Evolutionary conservation across 495 filamentous ascomycete species (phyloP).

Genomic region (Beverwykella pulmonaria): DNA sequence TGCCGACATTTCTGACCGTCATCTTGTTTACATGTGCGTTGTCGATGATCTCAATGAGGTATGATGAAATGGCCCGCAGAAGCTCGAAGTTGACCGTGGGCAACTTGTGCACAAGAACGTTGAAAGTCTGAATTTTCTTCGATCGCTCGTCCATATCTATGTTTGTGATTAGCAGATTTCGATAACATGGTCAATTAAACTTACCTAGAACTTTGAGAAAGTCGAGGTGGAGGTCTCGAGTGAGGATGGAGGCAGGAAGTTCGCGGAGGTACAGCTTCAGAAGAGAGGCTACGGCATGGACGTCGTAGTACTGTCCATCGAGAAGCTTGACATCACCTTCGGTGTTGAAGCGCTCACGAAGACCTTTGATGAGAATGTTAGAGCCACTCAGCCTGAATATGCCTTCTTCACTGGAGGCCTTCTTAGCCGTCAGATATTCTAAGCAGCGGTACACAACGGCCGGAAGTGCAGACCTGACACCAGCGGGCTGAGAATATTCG

Average conservation of each 20-base stretch:
- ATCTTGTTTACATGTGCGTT: slow-evolving; percentile 94
- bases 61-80: slow-evolving; percentile 78
- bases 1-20: slow-evolving; percentile 95
- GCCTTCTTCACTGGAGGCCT: slow-evolving; percentile 84
- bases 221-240: slow-evolving; percentile 83
- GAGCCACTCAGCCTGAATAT: slow-evolving; percentile 96
- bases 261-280: slow-evolving; percentile 94
- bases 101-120: slow-evolving; percentile 79
- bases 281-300: slow-evolving; percentile 92
- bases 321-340: slow-evolving; percentile 93
- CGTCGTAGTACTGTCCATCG: slow-evolving; percentile 87
- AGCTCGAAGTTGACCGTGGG: slow-evolving; percentile 79
- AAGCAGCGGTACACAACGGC: slow-evolving; percentile 98
- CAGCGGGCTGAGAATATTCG: slow-evolving; percentile 71
- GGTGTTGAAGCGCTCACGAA: slow-evolving; percentile 88
- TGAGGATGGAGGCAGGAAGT: slow-evolving; percentile 86
- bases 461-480: slow-evolving; percentile 72
- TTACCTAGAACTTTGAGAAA: slow-evolving; percentile 85
- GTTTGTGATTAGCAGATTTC: slow-evolving; percentile 28
- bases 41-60: slow-evolving; percentile 85
- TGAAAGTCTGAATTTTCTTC: slow-evolving; percentile 81
- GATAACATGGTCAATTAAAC: slow-evolving; percentile 17
- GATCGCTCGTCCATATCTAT: slow-evolving; percentile 66
- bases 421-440: slow-evolving; percentile 85
- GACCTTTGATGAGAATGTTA: slow-evolving; percentile 86